Evolutionary conservation across 305 asterid species (phyloP).

Genomic region (Plantago lanceolata): DNA sequence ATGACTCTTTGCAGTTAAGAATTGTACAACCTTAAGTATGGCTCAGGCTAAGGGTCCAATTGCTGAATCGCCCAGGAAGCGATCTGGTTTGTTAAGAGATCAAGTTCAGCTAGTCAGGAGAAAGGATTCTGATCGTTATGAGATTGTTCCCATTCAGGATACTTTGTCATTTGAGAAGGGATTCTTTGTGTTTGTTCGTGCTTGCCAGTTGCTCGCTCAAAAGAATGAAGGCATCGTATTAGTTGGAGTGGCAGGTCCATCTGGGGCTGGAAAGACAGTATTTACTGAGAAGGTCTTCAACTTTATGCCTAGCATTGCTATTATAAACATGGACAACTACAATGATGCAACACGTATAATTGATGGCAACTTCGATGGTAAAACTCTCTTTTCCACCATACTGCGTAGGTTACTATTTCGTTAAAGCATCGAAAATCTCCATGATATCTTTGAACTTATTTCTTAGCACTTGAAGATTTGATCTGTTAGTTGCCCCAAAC

Average conservation of each 20-base stretch:
- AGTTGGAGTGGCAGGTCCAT: constrained; percentile 96
- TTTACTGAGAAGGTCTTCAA: constrained; percentile 81
- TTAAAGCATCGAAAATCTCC: not conserved
- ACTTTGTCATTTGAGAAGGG: constrained; percentile 91
- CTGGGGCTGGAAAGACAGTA: constrained; percentile 95
- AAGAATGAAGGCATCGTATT: constrained; percentile 78
- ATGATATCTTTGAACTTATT: not conserved
- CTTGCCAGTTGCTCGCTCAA: constrained; percentile 90
- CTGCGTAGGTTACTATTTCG: constrained; percentile 1
- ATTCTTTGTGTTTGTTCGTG: constrained; percentile 76
- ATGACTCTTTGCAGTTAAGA: constrained; percentile 12
- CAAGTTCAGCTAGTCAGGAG: constrained; percentile 82
- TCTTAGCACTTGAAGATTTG: not conserved
- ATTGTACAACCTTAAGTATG: constrained; percentile 37
- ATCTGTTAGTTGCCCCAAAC: not conserved
- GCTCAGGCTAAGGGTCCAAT: constrained; percentile 47
- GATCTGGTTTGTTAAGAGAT: constrained; percentile 79
- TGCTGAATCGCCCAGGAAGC: constrained; percentile 74
- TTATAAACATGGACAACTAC: constrained; percentile 92
- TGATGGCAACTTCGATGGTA: constrained; percentile 96
- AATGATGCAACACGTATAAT: constrained; percentile 82
- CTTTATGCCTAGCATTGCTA: constrained; percentile 84
- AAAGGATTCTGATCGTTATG: constrained; percentile 70
- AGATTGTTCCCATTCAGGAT: constrained; percentile 79
- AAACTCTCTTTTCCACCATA: constrained; percentile 1